These are phyloP conservation scores for Nicotiana tomentosiformis DNA, from an alignment of 257 asterid species.

Conservation along the genomic window DNA sequence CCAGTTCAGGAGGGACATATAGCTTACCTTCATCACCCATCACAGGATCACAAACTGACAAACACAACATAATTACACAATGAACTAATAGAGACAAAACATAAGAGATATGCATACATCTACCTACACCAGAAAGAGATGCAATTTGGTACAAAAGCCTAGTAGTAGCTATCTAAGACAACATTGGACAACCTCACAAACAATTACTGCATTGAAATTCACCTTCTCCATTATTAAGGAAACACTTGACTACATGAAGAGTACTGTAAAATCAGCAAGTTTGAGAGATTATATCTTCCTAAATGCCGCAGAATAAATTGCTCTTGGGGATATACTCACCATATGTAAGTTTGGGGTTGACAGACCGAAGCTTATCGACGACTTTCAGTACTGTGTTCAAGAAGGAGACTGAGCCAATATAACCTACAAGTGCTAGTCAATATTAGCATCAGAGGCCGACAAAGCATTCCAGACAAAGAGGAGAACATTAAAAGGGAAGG, in stretches of 20 bases:
- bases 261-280: not conserved
- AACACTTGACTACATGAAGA: not conserved
- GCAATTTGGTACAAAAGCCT: not conserved
- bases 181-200: not conserved
- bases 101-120: not conserved
- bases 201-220: not conserved
- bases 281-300: not conserved
- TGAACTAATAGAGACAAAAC: conserved; percentile 7
- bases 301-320: not conserved
- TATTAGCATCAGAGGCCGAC: conserved; percentile 8
- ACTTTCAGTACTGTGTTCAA: conserved; percentile 70
- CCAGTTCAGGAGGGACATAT: conserved; percentile 86
- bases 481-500: not conserved
- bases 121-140: not conserved
- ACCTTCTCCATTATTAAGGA: not conserved
- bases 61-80: conserved; percentile 17
- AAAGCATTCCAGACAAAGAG: not conserved
- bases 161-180: not conserved
- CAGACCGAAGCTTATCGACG: conserved; percentile 83
- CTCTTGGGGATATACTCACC: conserved; percentile 40
- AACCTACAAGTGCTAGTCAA: conserved; percentile 48
- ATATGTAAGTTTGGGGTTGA: conserved; percentile 83
- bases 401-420: conserved; percentile 94
- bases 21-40: conserved; percentile 98
- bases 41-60: conserved; percentile 95